Evolutionary conservation across 2,329 filamentous ascomycete genomes (phyloP), one percentile per base, ranked within the genome.

Genomic region (Cladosporium sp.): DNA sequence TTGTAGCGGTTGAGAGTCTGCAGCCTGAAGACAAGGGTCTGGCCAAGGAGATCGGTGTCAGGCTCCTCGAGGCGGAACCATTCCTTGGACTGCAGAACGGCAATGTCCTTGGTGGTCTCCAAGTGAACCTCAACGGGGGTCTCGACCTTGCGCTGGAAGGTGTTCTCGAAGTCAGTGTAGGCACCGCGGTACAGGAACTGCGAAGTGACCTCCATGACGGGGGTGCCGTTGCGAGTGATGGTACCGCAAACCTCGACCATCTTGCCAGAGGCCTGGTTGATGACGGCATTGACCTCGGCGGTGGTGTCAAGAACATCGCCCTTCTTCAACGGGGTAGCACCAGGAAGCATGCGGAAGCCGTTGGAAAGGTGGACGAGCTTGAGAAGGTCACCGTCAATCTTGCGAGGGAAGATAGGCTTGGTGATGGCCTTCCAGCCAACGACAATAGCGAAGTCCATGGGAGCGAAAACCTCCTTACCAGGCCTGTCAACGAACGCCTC

Each of bases 211-310:
- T 99, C 91, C 94, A 99, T 99, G 62, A 99, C 91, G 5, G 91
- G 82, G 73, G 89, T 75, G 24, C 88, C 88, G 55, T 92, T 85
- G 42, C 94, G 88, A 55, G 83, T 88, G 68, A 99, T 96, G 5
- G 94, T 99, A 61, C 94, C 94, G 69, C 92, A 97, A n/a, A 99
- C 93, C 76, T 99, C 95, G 17, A 99, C 95, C 92, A 99, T 97
- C 82, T 99, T 99, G 48, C 94, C 94, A 60, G 94, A 91, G 13
- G 96, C 91, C 74, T 99, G 92, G 78, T 97, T 99, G 79, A 99
- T 88, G 68, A 99, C 91, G 15, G 94, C 91, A 68, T 99, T 97
- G 78, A 99, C 90, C 73, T 95, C 91, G 42, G 94, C 94, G 56
- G 90, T 96, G 3, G 94, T 97, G 61, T 91, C 87, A 19, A 99